Conservation (phyloP, 352 stramenopile genomes). For the Thalassiosira hispida region DNA sequence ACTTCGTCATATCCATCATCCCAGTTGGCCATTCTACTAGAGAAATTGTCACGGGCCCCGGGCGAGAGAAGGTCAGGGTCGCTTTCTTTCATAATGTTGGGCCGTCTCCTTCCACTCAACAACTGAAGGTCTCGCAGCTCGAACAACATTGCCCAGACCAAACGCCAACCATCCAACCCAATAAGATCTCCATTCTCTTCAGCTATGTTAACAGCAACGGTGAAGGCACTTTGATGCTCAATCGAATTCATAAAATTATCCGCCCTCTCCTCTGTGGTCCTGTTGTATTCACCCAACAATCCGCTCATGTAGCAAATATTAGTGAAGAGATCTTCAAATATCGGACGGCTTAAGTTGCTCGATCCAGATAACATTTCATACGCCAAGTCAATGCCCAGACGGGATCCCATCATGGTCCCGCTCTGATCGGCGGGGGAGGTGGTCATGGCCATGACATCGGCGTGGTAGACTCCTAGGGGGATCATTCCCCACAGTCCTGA, state of each 20-base stretch:
- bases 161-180: conserved; percentile 75
- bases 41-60: conserved; percentile 62
- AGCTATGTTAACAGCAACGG: conserved; percentile 69
- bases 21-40: conserved; percentile 55
- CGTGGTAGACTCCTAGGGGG: conserved; percentile 6
- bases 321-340: conserved; percentile 80
- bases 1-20: conserved; percentile 36
- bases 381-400: conserved; percentile 80
- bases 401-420: conserved; percentile 43
- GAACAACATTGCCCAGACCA: conserved; percentile 77
- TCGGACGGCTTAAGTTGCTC: conserved; percentile 60
- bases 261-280: conserved; percentile 39
- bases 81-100: conserved; percentile 61
- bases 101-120: conserved; percentile 38
- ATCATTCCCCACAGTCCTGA: conserved; percentile 71
- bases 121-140: conserved; percentile 80
- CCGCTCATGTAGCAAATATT: conserved; percentile 73
- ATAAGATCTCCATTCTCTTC: conserved; percentile 66
- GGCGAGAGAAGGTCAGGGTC: conserved; percentile 71
- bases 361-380: conserved; percentile 75
- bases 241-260: conserved; percentile 69
- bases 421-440: conserved; percentile 22
- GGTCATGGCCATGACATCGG: conserved; percentile 7
- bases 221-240: conserved; percentile 73
- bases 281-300: conserved; percentile 63